These are phyloP conservation scores for Colletotrichum musicola DNA, from an alignment of 2,329 filamentous ascomycete species.

Conservation along the genomic window DNA sequence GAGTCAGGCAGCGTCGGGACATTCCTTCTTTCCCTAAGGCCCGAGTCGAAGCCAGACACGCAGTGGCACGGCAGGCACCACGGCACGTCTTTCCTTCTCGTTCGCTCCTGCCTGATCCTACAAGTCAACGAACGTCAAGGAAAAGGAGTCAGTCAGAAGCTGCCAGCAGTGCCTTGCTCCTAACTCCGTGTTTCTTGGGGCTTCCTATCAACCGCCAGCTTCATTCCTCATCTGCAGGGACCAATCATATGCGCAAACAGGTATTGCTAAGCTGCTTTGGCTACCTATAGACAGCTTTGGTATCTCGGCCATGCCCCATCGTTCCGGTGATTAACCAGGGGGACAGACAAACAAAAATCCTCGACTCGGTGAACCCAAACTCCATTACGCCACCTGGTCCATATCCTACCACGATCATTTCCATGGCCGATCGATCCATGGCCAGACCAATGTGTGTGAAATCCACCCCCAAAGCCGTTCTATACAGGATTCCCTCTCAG, in stretches of 20 bases:
- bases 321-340: not conserved
- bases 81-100: constrained; percentile 7
- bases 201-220: too few species aligned
- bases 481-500: too few species aligned
- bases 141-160: not conserved
- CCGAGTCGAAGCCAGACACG: not conserved
- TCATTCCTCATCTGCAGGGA: too few species aligned
- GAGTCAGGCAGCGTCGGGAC: not conserved
- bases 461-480: too few species aligned
- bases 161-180: not conserved
- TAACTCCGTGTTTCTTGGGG: too few species aligned
- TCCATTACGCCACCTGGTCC: constrained; percentile 9
- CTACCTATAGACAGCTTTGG: constrained; percentile 18
- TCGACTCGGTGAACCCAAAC: constrained; percentile 2
- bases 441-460: not conserved
- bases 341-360: not conserved
- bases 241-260: too few species aligned
- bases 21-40: not conserved
- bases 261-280: not conserved
- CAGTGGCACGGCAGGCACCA: constrained; percentile 19
- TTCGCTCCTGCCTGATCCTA: not conserved
- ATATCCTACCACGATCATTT: not conserved
- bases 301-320: constrained; percentile 17
- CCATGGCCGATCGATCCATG: not conserved
- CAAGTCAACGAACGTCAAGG: too few species aligned